phyloP scores from a whole-genome alignment of 306 rosid genomes.

The Erythrophleum fordii region DNA sequence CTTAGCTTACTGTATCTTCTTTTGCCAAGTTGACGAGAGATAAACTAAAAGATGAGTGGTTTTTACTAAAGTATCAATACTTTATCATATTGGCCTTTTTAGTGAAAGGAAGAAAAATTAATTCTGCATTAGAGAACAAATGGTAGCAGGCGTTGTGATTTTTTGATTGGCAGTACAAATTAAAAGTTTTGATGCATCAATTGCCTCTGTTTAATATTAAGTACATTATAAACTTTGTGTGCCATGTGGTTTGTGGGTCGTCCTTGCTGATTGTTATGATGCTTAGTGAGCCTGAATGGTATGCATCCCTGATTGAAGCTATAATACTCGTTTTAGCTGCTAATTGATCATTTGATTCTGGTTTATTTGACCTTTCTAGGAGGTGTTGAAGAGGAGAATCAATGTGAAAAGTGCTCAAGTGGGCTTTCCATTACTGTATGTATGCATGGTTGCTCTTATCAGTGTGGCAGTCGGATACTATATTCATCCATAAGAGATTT shows the following conservation, averaged over 20 bases:
- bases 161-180: conserved; percentile 10
- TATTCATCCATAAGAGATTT: conserved; percentile 56
- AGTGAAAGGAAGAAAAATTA: not conserved
- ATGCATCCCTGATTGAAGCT: conserved; percentile 32
- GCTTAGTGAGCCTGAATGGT: conserved; percentile 18
- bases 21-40: conserved; percentile 4
- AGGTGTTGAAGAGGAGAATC: conserved; percentile 59
- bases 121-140: not conserved
- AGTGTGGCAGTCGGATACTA: conserved; percentile 73
- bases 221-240: not conserved
- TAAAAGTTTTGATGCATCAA: conserved; percentile 17
- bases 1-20: conserved; percentile 16
- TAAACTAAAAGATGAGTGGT: conserved; percentile 2
- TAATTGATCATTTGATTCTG: conserved; percentile 12
- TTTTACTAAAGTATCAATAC: not conserved
- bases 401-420: conserved; percentile 45
- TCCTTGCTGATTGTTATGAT: not conserved
- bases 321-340: conserved; percentile 10
- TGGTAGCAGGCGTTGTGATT: conserved; percentile 1
- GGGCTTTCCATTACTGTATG: conserved; percentile 83
- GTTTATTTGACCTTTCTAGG: conserved; percentile 56
- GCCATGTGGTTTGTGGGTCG: not conserved
- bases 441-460: conserved; percentile 70
- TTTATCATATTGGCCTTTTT: not conserved
- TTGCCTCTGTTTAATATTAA: not conserved